These are phyloP conservation scores for Xylaria sp. DNA, from an alignment of 2,329 filamentous ascomycete genomes.

Conservation along the genomic window DNA sequence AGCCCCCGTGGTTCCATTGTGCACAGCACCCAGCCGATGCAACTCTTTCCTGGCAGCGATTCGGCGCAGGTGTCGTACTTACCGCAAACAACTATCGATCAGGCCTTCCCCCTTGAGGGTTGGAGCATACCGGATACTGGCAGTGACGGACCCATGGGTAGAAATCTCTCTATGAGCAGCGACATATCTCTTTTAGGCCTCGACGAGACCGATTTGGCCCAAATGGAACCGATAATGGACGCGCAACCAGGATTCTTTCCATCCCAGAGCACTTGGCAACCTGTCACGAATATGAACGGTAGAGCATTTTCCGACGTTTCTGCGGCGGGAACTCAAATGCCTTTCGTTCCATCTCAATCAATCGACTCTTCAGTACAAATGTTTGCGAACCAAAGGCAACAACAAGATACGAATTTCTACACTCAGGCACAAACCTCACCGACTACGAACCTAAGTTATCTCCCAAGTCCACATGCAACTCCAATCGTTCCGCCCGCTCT, in stretches of 20 bases:
- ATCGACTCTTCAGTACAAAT: slow-evolving; percentile 51
- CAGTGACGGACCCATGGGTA: slow-evolving; percentile 19
- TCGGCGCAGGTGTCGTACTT: slow-evolving; percentile 48
- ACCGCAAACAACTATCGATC: slow-evolving; percentile 11
- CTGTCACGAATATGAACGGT: slow-evolving; percentile 50
- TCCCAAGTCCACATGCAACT: slow-evolving; percentile 54
- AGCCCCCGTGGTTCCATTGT: slow-evolving; percentile 29
- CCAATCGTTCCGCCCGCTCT: slow-evolving; percentile 48
- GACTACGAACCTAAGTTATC: slow-evolving; percentile 51
- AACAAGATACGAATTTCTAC: slow-evolving; percentile 50
- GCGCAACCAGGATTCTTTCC: neutral
- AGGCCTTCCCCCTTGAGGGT: neutral
- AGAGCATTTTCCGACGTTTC: slow-evolving; percentile 49
- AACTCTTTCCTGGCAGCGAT: neutral
- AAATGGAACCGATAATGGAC: slow-evolving; percentile 41
- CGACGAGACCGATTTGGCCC: slow-evolving; percentile 41
- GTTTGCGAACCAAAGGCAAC: slow-evolving; percentile 46
- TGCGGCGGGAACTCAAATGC: slow-evolving; percentile 45
- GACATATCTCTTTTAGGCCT: neutral
- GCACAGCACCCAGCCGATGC: slow-evolving; percentile 36
- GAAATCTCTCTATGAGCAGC: neutral
- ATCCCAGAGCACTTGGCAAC: slow-evolving; percentile 49
- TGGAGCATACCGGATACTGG: neutral
- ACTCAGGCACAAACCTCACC: slow-evolving; percentile 50
- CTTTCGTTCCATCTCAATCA: slow-evolving; percentile 51